These are phyloP conservation scores for Megacollybia marginata DNA, from an alignment of 768 basidiomycete genomes.

Conservation along the genomic window DNA sequence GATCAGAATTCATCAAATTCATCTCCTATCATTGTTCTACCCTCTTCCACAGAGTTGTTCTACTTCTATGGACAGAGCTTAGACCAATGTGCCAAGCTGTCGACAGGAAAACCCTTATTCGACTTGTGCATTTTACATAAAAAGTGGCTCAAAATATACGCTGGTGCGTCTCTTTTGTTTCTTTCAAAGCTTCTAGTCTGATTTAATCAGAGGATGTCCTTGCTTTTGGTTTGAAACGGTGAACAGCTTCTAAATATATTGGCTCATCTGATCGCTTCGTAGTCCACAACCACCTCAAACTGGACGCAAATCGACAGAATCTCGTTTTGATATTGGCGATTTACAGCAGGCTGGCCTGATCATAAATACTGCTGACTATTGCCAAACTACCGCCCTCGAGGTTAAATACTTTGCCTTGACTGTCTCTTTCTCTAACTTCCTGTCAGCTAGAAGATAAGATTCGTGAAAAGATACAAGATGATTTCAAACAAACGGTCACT, in stretches of 20 bases:
- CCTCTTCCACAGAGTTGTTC: conserved; percentile 93
- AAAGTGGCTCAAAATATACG: conserved; percentile 93
- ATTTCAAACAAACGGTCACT: conserved; percentile 71
- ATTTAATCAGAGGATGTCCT: conserved; percentile 74
- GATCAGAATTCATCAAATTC: conserved; percentile 31
- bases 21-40: conserved; percentile 62
- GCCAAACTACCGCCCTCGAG: conserved; percentile 85
- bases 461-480: conserved; percentile 68
- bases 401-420: conserved; percentile 27
- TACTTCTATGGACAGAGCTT: conserved; percentile 95
- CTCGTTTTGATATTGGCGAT: conserved; percentile 67
- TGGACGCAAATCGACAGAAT: conserved; percentile 69
- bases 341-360: conserved; percentile 80
- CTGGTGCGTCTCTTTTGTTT: conserved; percentile 43
- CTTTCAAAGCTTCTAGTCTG: background rate
- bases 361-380: conserved; percentile 97
- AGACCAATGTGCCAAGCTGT: conserved; percentile 89
- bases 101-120: conserved; percentile 75
- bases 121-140: conserved; percentile 78
- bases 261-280: background rate
- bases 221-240: conserved; percentile 67
- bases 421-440: background rate
- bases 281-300: conserved; percentile 13
- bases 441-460: conserved; percentile 87
- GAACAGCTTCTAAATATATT: background rate